Percentiles rank a stretch among this genome's conserved stretches.
Evolutionary conservation across 495 filamentous ascomycete genomes (phyloP).

Genomic region (Podospora pseudocomata): DNA sequence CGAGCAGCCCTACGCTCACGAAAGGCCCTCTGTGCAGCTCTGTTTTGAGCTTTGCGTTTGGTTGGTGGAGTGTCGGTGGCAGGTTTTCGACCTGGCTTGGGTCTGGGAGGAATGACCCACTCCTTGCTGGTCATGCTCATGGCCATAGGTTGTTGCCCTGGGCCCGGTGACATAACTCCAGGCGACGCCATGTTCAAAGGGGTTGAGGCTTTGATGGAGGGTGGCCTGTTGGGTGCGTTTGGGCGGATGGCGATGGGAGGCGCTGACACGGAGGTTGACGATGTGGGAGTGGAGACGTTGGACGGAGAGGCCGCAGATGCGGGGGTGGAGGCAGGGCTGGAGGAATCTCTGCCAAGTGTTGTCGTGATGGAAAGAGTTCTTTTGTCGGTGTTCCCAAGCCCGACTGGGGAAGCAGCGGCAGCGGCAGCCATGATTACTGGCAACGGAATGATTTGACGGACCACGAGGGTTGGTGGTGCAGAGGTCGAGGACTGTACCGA

Average conservation of each 20-base stretch:
- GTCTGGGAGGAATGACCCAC: constrained; percentile 84
- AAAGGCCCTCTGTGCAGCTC: constrained; percentile 87
- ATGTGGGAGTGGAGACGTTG: constrained; percentile 25
- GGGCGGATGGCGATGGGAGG: constrained; percentile 32
- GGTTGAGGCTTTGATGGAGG: constrained; percentile 15
- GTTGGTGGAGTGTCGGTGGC: constrained; percentile 87
- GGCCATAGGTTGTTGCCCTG: constrained; percentile 21
- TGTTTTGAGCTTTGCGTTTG: constrained; percentile 89
- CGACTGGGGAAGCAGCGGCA: not conserved
- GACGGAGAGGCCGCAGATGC: constrained; percentile 29
- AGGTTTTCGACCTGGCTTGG: constrained; percentile 91
- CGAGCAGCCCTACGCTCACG: constrained; percentile 81
- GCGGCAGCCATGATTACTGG: constrained; percentile 9
- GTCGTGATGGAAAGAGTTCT: constrained; percentile 20
- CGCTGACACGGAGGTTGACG: constrained; percentile 18
- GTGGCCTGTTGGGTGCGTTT: constrained; percentile 23
- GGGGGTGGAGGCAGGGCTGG: constrained; percentile 27
- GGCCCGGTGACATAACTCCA: constrained; percentile 23
- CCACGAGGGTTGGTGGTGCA: not conserved
- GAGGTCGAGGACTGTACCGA: not conserved
- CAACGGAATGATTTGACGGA: constrained; percentile 15
- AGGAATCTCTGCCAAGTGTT: constrained; percentile 14
- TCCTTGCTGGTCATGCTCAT: constrained; percentile 68
- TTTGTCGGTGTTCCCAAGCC: constrained; percentile 8
- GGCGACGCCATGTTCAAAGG: constrained; percentile 27